A percentile compares a stretch with the other conserved stretches of the same genome.
phyloP scores from a whole-genome alignment of 2,329 filamentous ascomycete species.

The Cladophialophora exuberans region DNA sequence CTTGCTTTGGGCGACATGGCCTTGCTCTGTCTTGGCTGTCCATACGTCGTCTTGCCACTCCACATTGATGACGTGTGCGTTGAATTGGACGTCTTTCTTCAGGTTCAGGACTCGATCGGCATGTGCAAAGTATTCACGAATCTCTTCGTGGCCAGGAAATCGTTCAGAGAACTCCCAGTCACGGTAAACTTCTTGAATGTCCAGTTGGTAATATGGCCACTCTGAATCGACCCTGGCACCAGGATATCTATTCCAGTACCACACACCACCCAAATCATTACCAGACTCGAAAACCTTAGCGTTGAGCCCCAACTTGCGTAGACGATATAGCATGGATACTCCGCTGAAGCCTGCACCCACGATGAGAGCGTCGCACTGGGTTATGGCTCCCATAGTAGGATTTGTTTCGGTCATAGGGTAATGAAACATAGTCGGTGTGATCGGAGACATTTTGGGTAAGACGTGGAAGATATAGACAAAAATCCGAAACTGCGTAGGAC shows the following conservation, averaged over 20 bases:
- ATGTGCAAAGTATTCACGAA: constrained; percentile 47
- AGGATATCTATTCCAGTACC: constrained; percentile 75
- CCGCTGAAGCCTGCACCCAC: constrained; percentile 32
- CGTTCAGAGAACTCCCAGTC: constrained; percentile 51
- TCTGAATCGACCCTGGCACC: constrained; percentile 60
- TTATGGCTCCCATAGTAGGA: constrained; percentile 13
- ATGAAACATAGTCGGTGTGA: no score
- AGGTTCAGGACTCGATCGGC: constrained; percentile 45
- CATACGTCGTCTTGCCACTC: constrained; percentile 40
- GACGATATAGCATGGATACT: constrained; percentile 35
- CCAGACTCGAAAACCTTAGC: constrained; percentile 43
- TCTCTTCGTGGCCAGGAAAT: constrained; percentile 44
- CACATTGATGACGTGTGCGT: constrained; percentile 42
- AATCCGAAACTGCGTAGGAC: no score
- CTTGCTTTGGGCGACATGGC: constrained; percentile 31
- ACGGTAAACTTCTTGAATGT: constrained; percentile 52
- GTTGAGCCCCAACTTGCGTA: constrained; percentile 39
- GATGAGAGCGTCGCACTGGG: constrained; percentile 31
- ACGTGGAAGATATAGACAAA: no score
- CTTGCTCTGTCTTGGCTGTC: constrained; percentile 44
- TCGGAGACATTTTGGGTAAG: no score
- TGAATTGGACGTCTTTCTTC: constrained; percentile 41
- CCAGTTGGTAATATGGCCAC: constrained; percentile 58
- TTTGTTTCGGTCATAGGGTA: no score
- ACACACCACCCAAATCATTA: constrained; percentile 42